Conservation (phyloP, 2,329 filamentous ascomycete genomes). For the Ramularia endophylla region DNA sequence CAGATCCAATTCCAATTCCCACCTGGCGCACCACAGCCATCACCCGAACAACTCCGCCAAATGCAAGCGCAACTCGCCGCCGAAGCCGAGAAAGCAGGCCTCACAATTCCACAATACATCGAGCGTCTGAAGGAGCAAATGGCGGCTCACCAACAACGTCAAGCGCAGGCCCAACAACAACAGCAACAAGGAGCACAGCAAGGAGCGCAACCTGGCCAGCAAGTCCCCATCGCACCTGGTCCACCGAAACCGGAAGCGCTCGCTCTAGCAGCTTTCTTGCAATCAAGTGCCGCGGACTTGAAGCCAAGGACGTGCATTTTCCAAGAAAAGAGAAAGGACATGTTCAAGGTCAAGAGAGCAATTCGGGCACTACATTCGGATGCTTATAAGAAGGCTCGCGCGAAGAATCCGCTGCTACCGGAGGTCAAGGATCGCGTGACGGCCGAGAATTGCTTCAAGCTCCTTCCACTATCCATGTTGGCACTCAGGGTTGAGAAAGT, state of each 20-base stretch:
- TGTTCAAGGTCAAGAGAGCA: conserved; percentile 98
- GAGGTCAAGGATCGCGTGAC: conserved; percentile 81
- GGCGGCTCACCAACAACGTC: conserved; percentile 44
- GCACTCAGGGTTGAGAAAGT: conserved; percentile 83
- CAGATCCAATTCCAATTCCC: conserved; percentile 3
- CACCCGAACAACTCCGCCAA: conserved; percentile 75
- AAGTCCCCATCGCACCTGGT: conserved; percentile 65
- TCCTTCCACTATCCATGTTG: conserved; percentile 88
- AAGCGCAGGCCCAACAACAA: conserved; percentile 32
- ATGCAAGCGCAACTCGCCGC: conserved; percentile 78
- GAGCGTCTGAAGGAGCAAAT: conserved; percentile 49
- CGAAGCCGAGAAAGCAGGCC: conserved; percentile 77
- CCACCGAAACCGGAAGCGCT: conserved; percentile 85
- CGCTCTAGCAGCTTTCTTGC: conserved; percentile 83
- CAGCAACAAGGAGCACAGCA: conserved; percentile 29
- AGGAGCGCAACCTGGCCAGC: conserved; percentile 44
- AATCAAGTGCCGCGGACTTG: conserved; percentile 60
- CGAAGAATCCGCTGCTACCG: conserved; percentile 84
- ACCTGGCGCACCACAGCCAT: conserved; percentile 44
- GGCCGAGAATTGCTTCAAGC: conserved; percentile 90
- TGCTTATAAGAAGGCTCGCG: conserved; percentile 80
- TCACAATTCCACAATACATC: conserved; percentile 80
- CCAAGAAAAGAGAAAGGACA: conserved; percentile 93
- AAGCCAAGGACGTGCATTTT: conserved; percentile 89
- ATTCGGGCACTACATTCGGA: conserved; percentile 84